Evolutionary conservation across 148 eudicot genomes (phyloP).

Genomic region (Rhododendron mucronatum): DNA sequence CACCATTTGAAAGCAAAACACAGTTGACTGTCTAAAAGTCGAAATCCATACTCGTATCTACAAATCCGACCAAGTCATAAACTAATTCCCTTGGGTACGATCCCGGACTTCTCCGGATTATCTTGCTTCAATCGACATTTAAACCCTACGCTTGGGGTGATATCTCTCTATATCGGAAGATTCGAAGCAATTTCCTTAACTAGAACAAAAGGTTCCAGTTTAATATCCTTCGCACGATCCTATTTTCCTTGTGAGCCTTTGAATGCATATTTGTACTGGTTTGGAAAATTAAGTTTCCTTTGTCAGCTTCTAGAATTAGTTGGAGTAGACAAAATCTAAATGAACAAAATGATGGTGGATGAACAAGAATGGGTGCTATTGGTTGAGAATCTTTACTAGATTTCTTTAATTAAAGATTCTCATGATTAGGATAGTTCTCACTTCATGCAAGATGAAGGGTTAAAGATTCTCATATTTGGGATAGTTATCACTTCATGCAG

Average conservation of each 20-base stretch:
- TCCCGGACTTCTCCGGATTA: too few species aligned
- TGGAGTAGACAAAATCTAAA: not conserved
- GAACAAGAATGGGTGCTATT: not conserved
- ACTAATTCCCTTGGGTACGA: too few species aligned
- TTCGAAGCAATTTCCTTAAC: too few species aligned
- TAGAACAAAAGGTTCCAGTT: not conserved
- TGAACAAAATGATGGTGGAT: not conserved
- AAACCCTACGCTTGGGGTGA: too few species aligned
- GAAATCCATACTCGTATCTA: too few species aligned
- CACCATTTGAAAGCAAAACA: too few species aligned
- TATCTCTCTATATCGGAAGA: too few species aligned
- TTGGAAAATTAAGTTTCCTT: not conserved
- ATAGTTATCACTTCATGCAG: constrained; percentile 20
- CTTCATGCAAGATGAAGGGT: too few species aligned
- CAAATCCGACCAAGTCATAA: too few species aligned
- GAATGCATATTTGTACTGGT: not conserved
- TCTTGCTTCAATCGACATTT: too few species aligned
- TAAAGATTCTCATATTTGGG: not conserved
- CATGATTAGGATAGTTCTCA: too few species aligned
- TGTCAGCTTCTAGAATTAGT: not conserved
- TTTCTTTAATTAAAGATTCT: not conserved
- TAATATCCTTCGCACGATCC: not conserved
- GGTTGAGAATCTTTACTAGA: not conserved
- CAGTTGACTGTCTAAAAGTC: too few species aligned
- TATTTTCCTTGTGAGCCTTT: not conserved